These are phyloP conservation scores for Aspergillus ustus DNA, from an alignment of 2,329 filamentous ascomycete genomes.

Conservation along the genomic window DNA sequence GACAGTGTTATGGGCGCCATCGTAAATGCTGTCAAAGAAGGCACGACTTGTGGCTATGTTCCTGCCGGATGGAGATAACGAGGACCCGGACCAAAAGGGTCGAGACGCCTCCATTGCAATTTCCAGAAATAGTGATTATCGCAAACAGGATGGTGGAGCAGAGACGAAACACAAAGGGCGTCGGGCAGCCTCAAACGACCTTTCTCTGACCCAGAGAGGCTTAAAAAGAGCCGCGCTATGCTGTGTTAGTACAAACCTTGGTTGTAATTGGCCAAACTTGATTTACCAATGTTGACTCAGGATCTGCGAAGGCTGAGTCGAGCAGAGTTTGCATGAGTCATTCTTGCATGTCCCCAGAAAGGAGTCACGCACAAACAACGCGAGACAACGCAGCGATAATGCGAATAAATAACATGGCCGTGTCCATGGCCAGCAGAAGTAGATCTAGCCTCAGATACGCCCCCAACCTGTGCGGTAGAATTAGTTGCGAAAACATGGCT, in stretches of 20 bases:
- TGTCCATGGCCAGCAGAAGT: background rate
- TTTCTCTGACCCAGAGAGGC: background rate
- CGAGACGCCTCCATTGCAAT: background rate
- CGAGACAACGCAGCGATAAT: background rate
- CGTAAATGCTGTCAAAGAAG: background rate
- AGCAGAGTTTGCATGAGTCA: background rate
- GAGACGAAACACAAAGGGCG: background rate
- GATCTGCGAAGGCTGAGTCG: background rate
- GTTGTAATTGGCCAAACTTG: background rate
- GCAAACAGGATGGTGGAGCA: background rate
- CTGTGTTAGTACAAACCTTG: background rate
- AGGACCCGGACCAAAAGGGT: background rate
- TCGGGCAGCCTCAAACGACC: background rate
- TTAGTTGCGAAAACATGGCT: background rate
- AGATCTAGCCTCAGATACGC: background rate
- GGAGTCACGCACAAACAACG: background rate
- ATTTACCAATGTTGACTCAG: background rate
- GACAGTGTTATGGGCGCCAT: background rate
- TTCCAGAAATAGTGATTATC: conserved; percentile 6
- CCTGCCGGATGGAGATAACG: background rate
- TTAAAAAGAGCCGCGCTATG: background rate
- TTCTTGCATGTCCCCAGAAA: background rate
- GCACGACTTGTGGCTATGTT: background rate
- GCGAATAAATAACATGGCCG: background rate
- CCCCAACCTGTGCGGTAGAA: background rate